These are phyloP conservation scores for Rhynchospora pubera DNA, from an alignment of 176 grass and related monocot genomes.

Conservation along the genomic window DNA sequence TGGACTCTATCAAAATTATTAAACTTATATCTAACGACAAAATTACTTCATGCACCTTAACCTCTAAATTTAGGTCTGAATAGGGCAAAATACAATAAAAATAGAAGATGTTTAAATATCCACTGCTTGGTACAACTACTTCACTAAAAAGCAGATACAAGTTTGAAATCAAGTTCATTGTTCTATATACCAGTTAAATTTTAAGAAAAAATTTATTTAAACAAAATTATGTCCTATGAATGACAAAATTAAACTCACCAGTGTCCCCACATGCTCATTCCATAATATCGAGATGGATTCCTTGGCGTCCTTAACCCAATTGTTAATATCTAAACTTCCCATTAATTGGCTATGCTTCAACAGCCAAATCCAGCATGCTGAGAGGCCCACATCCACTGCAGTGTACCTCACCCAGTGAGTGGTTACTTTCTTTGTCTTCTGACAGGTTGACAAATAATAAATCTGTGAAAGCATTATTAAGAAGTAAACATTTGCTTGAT, in stretches of 20 bases:
- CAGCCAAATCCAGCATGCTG: slow-evolving; percentile 82
- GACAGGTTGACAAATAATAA: slow-evolving; percentile 57
- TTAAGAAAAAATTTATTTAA: too few species aligned
- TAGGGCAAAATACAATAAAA: background rate
- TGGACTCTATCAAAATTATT: too few species aligned
- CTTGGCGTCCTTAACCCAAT: too few species aligned
- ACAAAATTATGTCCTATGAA: too few species aligned
- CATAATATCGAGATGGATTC: too few species aligned
- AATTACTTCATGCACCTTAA: background rate
- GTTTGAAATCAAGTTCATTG: too few species aligned
- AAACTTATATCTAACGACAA: background rate
- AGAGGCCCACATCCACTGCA: slow-evolving; percentile 72
- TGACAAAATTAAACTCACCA: too few species aligned
- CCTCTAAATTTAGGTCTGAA: background rate
- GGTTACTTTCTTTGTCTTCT: slow-evolving; percentile 52
- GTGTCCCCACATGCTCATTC: too few species aligned
- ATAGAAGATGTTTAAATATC: slow-evolving; percentile 43
- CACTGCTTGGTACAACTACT: slow-evolving; percentile 31
- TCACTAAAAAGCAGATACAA: background rate
- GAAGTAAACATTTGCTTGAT: too few species aligned
- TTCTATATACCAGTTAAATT: too few species aligned
- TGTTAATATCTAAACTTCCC: too few species aligned
- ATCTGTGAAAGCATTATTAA: too few species aligned
- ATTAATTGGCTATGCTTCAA: slow-evolving; percentile 87
- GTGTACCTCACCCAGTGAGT: slow-evolving; percentile 85